Conservation (phyloP, 164 flowering plant species). For the Umbellularia californica region DNA sequence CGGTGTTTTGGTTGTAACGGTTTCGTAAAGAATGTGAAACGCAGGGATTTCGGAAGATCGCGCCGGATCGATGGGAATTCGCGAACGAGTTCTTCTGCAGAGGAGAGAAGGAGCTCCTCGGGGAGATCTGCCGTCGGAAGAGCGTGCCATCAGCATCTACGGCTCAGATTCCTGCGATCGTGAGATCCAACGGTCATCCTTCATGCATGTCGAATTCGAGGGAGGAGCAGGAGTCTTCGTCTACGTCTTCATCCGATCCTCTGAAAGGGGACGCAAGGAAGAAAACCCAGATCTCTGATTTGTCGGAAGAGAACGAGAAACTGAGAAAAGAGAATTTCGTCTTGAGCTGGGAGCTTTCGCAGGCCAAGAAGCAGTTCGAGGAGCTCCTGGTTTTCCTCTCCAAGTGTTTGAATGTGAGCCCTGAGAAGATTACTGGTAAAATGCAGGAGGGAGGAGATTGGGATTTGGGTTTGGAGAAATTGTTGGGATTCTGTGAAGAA, state of each 20-base stretch:
- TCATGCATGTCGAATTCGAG: slow-evolving; percentile 46
- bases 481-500: slow-evolving; percentile 67
- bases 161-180: not conserved
- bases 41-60: slow-evolving; percentile 68
- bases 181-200: slow-evolving; percentile 18
- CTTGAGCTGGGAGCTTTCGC: slow-evolving; percentile 67
- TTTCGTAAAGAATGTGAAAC: not conserved
- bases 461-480: slow-evolving; percentile 12
- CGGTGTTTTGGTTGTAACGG: not conserved
- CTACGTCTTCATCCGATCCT: slow-evolving; percentile 45
- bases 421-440: slow-evolving; percentile 42
- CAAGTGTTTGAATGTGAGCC: slow-evolving; percentile 28
- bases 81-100: slow-evolving; percentile 64
- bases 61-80: slow-evolving; percentile 91
- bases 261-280: slow-evolving; percentile 20
- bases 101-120: slow-evolving; percentile 62
- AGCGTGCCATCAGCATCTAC: slow-evolving; percentile 19
- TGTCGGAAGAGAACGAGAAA: slow-evolving; percentile 77
- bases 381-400: slow-evolving; percentile 55
- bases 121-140: slow-evolving; percentile 73
- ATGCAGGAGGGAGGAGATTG: slow-evolving; percentile 38
- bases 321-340: slow-evolving; percentile 54
- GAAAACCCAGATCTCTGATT: slow-evolving; percentile 31
- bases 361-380: slow-evolving; percentile 64
- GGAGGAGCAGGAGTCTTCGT: slow-evolving; percentile 58